A percentile compares a stretch with the other conserved stretches of the same genome.
Conservation (phyloP, 164 flowering plant genomes). For the Kalanchoe fedtschenkoi region DNA sequence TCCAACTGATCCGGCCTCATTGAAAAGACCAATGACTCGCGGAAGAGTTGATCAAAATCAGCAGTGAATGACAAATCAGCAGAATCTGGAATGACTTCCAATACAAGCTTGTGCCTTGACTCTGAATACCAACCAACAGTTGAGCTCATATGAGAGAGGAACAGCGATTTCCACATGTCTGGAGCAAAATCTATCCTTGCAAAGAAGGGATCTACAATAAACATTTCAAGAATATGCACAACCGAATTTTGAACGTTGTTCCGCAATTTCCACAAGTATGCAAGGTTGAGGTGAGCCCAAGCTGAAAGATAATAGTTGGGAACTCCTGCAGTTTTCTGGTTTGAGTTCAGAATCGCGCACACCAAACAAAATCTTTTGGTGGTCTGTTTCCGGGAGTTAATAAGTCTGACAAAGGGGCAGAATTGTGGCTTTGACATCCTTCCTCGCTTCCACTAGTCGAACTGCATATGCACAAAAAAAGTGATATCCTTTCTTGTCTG, state of each 20-base stretch:
- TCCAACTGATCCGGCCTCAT: conserved; percentile 73
- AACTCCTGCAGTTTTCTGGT: conserved; percentile 62
- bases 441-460: conserved; percentile 34
- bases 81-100: conserved; percentile 73
- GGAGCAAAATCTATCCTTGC: conserved; percentile 73
- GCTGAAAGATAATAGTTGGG: conserved; percentile 74
- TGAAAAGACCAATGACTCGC: conserved; percentile 56
- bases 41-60: conserved; percentile 60
- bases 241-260: conserved; percentile 39
- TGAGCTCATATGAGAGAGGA: conserved; percentile 76
- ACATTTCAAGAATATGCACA: conserved; percentile 67
- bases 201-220: conserved; percentile 57
- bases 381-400: conserved; percentile 36
- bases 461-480: conserved; percentile 23
- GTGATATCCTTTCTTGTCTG: background rate
- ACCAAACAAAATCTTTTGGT: conserved; percentile 77
- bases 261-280: conserved; percentile 49
- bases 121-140: conserved; percentile 72
- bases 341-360: no score
- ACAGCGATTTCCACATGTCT: conserved; percentile 55
- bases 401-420: conserved; percentile 35
- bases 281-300: conserved; percentile 75
- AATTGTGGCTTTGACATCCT: conserved; percentile 33
- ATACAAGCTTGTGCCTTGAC: conserved; percentile 54
- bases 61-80: conserved; percentile 58